Evolutionary conservation across 208 protist genomes (phyloP), one percentile per base, ranked within the genome.

Genomic region (Wallacemonas sp.): DNA sequence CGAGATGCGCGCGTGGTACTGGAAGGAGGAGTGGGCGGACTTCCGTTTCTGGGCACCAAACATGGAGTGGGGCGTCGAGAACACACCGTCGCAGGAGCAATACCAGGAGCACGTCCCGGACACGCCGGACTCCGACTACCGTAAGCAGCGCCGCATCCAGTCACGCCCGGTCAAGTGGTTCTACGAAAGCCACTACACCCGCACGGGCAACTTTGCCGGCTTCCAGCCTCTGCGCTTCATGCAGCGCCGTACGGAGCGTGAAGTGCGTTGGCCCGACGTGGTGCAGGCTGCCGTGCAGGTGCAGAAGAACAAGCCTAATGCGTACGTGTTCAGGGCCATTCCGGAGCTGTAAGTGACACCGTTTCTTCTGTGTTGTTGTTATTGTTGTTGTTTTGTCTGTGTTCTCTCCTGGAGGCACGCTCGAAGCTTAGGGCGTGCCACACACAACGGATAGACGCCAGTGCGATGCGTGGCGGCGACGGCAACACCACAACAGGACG

Each of bases 1-100:
- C n/a, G 94, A 97, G 71, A 97, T 97, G 89, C 89, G 92, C 23
- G 91, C 91, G 28, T 97, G 91, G 90, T 97, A 97, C 76, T 97
- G 92, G 92, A 97, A 97, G 79, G 92, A 97, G 75, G 89, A 97
- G 76, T 97, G 92, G 92, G 92, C 92, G 10, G 92, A 97, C 81
- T 97, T 97, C 65, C 90, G 92, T 54, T 97, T 97, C 79, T 97
- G 92, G 90, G 92, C 87, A 5, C 92, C 92, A 7, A 89, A 97
- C 77, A 97, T 97, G 92, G 90, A 95, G 72, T 97, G 92, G 90
- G 92, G 92, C 44, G 84, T 96, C 50, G 92, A 97, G 57, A 94
- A 95, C 72, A 97, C 92, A 31, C 87, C 88, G 20, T 94, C 88
- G 33, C 80, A 87, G 62, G 92, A 97, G 77, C 88, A 94, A 70